A percentile compares a stretch with the other conserved stretches of the same genome.
These are phyloP conservation scores for Aspergillus floridensis DNA, from an alignment of 2,329 filamentous ascomycete species.

Conservation along the genomic window DNA sequence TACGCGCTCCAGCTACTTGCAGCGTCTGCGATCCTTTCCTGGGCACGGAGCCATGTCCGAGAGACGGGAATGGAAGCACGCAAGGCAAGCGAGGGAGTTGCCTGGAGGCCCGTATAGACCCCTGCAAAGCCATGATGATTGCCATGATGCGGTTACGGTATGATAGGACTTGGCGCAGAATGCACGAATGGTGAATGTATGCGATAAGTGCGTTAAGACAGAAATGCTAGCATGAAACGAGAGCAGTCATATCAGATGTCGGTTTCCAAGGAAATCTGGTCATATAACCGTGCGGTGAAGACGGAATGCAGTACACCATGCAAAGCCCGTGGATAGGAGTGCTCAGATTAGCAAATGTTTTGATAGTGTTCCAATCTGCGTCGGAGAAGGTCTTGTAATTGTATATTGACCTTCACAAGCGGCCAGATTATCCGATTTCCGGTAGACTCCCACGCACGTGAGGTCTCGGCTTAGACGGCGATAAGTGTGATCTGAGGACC, in stretches of 20 bases:
- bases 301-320: background rate
- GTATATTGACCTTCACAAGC: background rate
- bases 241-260: background rate
- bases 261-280: background rate
- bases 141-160: slow-evolving; percentile 14
- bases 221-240: background rate
- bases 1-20: background rate
- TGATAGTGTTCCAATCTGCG: background rate
- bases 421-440: slow-evolving; percentile 5
- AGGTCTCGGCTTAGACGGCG: slow-evolving; percentile 2
- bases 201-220: background rate
- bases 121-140: slow-evolving; percentile 9
- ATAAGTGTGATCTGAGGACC: background rate
- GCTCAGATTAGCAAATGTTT: background rate
- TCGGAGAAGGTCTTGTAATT: background rate
- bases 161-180: background rate
- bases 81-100: slow-evolving; percentile 6
- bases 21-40: slow-evolving; percentile 7
- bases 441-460: slow-evolving; percentile 1
- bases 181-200: background rate
- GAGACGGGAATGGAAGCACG: background rate
- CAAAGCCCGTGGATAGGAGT: background rate
- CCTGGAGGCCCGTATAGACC: slow-evolving; percentile 12
- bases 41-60: background rate
- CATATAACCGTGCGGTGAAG: background rate